Evolutionary conservation across 495 filamentous ascomycete genomes (phyloP).

Genomic region (Xylaria intraflava): DNA sequence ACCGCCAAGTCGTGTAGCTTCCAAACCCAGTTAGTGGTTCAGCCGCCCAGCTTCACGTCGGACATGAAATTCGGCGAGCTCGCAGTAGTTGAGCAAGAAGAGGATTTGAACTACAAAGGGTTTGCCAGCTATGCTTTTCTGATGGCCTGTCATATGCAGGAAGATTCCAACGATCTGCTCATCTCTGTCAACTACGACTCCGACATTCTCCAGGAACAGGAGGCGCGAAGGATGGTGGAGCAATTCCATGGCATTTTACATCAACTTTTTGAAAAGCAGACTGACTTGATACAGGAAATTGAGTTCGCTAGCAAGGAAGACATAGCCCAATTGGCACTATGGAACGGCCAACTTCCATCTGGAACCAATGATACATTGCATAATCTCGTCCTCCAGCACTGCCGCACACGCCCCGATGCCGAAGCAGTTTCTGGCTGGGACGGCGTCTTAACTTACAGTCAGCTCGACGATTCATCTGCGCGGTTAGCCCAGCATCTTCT

Average conservation of each 20-base stretch:
- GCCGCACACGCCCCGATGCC: slow-evolving; percentile 4
- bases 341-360: neutral
- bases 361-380: neutral
- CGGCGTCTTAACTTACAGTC: slow-evolving; percentile 34
- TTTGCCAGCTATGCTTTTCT: slow-evolving; percentile 1
- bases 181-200: neutral
- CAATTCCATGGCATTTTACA: neutral
- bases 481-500: slow-evolving; percentile 26
- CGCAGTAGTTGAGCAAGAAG: neutral
- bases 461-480: slow-evolving; percentile 29
- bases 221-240: neutral
- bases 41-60: neutral
- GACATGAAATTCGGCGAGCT: neutral
- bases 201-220: neutral
- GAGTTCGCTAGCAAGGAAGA: neutral
- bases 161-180: neutral
- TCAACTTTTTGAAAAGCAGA: neutral
- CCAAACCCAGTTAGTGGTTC: slow-evolving; percentile 19
- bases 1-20: slow-evolving; percentile 22
- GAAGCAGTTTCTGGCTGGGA: slow-evolving; percentile 41
- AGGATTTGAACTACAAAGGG: neutral
- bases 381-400: neutral
- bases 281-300: neutral
- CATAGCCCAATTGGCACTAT: neutral
- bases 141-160: neutral